Evolutionary conservation across 352 stramenopile species (phyloP), one percentile per base, ranked within the genome.

Genomic region (Globisporangium apiculatum): DNA sequence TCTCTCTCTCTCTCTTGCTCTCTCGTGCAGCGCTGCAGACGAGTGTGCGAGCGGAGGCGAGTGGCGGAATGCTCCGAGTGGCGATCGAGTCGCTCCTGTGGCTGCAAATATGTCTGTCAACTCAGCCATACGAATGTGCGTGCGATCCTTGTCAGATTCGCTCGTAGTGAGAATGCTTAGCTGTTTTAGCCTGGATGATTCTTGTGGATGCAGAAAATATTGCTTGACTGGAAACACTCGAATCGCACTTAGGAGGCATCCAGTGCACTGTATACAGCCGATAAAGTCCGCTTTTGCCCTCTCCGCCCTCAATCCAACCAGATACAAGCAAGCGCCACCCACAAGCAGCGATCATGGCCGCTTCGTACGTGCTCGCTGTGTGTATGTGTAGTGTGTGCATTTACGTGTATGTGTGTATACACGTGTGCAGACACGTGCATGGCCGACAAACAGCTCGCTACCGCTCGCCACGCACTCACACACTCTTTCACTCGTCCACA

Each of bases 301-400:
- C 18, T 36, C 48, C 18, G 18, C 42, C 14, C 42, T n/a, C 46
- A 50, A 35, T 50, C 46, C 46, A 38, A 38, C 35, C 35, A 36
- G 12, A 53, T 53, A 15, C 51, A 55, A 43, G 11, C 11, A 43
- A 43, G 11, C 40, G 11, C 7, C 40, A 6, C 40, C 7, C 11
- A 43, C 40, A 43, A 43, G 17, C n/a, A 17, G 17, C 45, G 45
- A 49, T n/a, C 18, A 58, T 58, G 53, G 53, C 51, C 4, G 51
- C 53, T 8, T 58, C 51, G 17, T 48, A 60, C 47, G 52, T 52
- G 47, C 45, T 12, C 17, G n/a, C 42, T 53, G 40, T 8, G 14
- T 47, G 18, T 24, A 24, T 24, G 18, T 24, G 24, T 31, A 31
- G 24, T 31, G 24, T 31, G 24, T 31, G 24, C 24, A 31, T 31